Base-by-base conservation (phyloP, 805 yeast genomes). In the Myxozyma kluyveri region DNA sequence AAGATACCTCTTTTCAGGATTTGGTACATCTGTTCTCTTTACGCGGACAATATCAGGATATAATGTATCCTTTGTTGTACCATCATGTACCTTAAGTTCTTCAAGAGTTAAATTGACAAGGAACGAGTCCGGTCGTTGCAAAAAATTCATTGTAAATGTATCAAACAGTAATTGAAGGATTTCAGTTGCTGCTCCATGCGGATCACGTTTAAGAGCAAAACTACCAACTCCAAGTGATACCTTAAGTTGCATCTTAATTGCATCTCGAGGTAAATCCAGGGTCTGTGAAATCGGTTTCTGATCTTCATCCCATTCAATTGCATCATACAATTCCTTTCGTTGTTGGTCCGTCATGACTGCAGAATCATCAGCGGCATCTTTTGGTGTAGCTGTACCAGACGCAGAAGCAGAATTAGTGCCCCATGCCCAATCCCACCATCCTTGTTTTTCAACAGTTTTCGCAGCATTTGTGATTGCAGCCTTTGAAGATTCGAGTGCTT, bases 31-130 rank as follows among this genome's bases (percentile, higher is more conserved):
- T 23, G 39, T 33, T 38, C 83, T 82, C 61, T 87, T 87, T 19
- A 88, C 95, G 65, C 90, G 86, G 10, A 90, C 93, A 54, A 90
- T 80, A 60, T 88, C 91, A 58, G 86, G 88, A 68, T 88, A 90
- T n/a, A 88, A 69, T 0, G 96, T 80, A 2, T 80, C 75, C 0
- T 80, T 79, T 0, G 95, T 83, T 2, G 63, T 59, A 3, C 95
- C 90, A 71, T 93, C 99, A 63, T 88, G 93, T 10, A 95, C 84
- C 53, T 82, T 78, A 63, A 93, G 80, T 64, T 88, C 95, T 54
- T 84, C 82, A 55, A 93, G 74, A 46, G 87, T 82, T 65, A 90
- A 83, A 44, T 82, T 80, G 0, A 88, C 72, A 44, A 82, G 67
- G 61, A 80, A 82, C 0, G 98, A 89, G 59, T 84, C 89, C 1